Evolutionary conservation across 495 filamentous ascomycete genomes (phyloP).

Genomic region (Penicillium mononematosum): DNA sequence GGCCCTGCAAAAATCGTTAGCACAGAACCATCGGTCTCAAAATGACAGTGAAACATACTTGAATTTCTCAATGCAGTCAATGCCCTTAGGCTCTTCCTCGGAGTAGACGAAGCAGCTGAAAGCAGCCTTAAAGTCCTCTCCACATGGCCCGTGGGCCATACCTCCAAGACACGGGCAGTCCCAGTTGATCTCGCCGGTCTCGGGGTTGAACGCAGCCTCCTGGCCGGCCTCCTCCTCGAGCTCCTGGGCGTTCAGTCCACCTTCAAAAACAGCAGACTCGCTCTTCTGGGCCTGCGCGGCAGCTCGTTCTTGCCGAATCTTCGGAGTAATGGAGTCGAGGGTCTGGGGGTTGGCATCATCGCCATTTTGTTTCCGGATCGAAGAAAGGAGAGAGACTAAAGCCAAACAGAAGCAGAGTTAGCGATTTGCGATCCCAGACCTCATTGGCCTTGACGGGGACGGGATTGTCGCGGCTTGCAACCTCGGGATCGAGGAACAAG

Average conservation of each 20-base stretch:
- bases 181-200: conserved; percentile 99
- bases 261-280: conserved; percentile 20
- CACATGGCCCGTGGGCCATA: conserved; percentile 96
- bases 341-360: conserved; percentile 38
- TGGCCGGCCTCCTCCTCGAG: conserved; percentile 77
- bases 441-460: conserved; percentile 13
- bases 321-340: conserved; percentile 48
- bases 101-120: conserved; percentile 98
- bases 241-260: conserved; percentile 44
- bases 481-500: conserved; percentile 7
- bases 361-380: conserved; percentile 21
- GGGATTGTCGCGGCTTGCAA: conserved; percentile 8
- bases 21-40: background rate
- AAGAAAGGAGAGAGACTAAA: conserved; percentile 38
- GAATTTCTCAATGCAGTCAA: conserved; percentile 98
- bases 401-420: conserved; percentile 2
- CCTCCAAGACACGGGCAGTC: conserved; percentile 96
- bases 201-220: conserved; percentile 93
- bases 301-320: conserved; percentile 37
- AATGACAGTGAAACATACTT: conserved; percentile 55
- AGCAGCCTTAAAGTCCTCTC: conserved; percentile 87
- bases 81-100: conserved; percentile 93
- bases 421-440: conserved; percentile 3
- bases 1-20: conserved; percentile 49
- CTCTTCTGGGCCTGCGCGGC: conserved; percentile 19